Conservation (phyloP, 352 stramenopile species). For the Blastocystis sp. region DNA sequence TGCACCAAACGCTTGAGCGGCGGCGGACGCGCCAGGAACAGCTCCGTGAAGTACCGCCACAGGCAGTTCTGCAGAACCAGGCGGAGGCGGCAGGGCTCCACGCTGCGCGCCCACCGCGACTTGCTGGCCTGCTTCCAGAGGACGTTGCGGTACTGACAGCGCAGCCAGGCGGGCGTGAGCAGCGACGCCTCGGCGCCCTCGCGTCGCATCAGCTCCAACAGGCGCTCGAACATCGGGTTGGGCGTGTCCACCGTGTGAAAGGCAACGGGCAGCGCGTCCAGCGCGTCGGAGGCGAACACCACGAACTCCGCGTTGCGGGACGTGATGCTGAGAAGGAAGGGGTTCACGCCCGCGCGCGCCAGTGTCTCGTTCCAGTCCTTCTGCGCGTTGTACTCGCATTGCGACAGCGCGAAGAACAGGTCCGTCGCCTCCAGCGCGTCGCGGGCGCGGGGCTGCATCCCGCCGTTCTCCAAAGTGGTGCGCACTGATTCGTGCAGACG, state of each 20-base stretch:
- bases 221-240: not conserved
- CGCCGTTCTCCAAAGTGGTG: not conserved
- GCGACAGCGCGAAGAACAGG: not conserved
- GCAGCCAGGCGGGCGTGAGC: not conserved
- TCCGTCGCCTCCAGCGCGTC: constrained; percentile 4
- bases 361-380: not conserved
- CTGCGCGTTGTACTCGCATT: not conserved
- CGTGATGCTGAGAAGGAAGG: not conserved
- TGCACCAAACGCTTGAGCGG: constrained; percentile 29
- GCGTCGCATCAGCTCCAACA: not conserved
- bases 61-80: not conserved
- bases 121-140: constrained; percentile 45
- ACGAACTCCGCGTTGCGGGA: constrained; percentile 30
- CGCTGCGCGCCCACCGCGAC: not conserved
- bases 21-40: not conserved
- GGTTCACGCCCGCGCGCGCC: not conserved
- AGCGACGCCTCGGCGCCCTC: constrained; percentile 2
- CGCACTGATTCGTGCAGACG: not conserved
- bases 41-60: constrained; percentile 34
- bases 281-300: not conserved
- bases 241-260: not conserved
- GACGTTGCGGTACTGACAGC: constrained; percentile 22
- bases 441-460: not conserved
- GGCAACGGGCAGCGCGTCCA: not conserved
- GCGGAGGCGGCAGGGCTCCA: not conserved